Evolutionary conservation across 139 green algal species (phyloP).

Genomic region (Chlorella sp.): DNA sequence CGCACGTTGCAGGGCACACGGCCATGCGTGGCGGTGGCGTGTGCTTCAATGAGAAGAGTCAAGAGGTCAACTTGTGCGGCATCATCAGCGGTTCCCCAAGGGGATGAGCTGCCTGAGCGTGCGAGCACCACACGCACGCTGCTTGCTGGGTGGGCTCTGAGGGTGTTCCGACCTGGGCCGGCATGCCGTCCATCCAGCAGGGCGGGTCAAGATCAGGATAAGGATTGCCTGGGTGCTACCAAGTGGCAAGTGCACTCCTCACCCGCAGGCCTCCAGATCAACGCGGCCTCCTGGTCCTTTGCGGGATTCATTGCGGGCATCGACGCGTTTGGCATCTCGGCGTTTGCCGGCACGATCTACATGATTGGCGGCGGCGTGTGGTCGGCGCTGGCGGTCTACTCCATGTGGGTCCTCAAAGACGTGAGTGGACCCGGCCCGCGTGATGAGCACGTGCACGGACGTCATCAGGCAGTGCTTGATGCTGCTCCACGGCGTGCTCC

Average conservation of each 20-base stretch:
- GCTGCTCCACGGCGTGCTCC: background rate
- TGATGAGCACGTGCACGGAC: background rate
- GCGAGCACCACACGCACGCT: background rate
- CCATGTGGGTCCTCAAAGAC: constrained; percentile 25
- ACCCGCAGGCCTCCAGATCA: constrained; percentile 26
- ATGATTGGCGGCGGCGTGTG: constrained; percentile 24
- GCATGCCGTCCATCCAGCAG: background rate
- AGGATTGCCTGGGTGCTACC: background rate
- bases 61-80: no score
- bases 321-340: constrained; percentile 25
- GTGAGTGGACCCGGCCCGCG: constrained; percentile 7
- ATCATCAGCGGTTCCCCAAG: no score
- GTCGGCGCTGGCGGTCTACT: constrained; percentile 6
- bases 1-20: no score
- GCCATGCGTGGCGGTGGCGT: no score
- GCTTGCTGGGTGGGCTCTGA: no score
- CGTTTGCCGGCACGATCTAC: constrained; percentile 24
- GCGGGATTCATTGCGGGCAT: constrained; percentile 35
- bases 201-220: no score
- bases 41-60: no score
- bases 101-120: background rate
- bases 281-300: constrained; percentile 34
- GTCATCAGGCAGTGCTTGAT: background rate
- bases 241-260: background rate
- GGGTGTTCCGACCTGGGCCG: background rate